Evolutionary conservation across 129 eudicot species (phyloP).

Genomic region (Solidago caesia): DNA sequence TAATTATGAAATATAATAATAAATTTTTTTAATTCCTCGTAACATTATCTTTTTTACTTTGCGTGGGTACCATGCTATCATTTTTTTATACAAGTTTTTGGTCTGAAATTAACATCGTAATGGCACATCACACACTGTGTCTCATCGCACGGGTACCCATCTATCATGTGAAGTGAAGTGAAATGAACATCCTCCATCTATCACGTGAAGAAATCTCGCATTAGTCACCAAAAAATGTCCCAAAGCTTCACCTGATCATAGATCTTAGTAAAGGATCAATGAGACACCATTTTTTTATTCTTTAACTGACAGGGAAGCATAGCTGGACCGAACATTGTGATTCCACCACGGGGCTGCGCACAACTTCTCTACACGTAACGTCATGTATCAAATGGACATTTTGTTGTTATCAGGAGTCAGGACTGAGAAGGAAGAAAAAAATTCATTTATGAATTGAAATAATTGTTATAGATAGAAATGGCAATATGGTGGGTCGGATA

Average conservation of each 20-base stretch:
- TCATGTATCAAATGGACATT: constrained; percentile 25
- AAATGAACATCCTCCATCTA: constrained; percentile 86
- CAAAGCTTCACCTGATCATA: background rate
- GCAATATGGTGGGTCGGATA: background rate
- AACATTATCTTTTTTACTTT: no score
- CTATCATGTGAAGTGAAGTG: no score
- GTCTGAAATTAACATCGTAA: no score
- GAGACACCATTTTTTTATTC: constrained; percentile 70
- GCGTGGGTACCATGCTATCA: no score
- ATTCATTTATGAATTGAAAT: background rate
- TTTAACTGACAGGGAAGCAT: constrained; percentile 73
- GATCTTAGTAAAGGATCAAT: constrained; percentile 8
- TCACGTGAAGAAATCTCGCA: constrained; percentile 16
- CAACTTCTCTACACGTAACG: constrained; percentile 76
- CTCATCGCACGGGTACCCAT: no score
- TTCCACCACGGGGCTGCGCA: constrained; percentile 95
- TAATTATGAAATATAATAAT: no score
- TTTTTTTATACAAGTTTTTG: no score
- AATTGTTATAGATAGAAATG: background rate
- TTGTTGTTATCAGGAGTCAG: background rate
- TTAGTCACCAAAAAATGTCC: constrained; percentile 1
- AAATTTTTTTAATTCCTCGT: no score
- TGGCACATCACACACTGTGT: no score
- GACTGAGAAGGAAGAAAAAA: background rate
- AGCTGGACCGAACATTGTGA: constrained; percentile 95